Base-by-base conservation (phyloP, 2,329 filamentous ascomycete species). In the Shiraia bambusicola region DNA sequence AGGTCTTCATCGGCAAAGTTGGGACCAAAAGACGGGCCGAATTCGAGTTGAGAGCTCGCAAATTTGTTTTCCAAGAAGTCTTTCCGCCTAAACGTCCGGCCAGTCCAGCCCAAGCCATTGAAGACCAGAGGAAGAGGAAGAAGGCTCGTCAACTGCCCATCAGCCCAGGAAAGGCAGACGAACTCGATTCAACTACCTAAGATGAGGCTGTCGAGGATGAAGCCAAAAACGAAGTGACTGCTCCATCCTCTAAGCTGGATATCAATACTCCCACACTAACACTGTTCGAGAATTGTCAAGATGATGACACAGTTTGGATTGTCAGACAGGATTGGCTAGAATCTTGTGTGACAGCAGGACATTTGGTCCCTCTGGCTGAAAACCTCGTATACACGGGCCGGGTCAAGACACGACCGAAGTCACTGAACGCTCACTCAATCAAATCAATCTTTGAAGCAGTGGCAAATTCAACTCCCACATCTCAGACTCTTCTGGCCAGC, bases 1-100 rank as follows among this genome's bases (percentile, higher is more conserved):
- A 79, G 4, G 67, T 96, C 3, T 75, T 95, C 2, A 65, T 97
- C 22, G 89, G 87, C 2, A 88, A 83, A 52, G 77, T 95, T 25
- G 76, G 76, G 1, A 84, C 81, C 40, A 83, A 80, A 50, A 78
- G 82, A 56, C 79, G 92, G 13, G 88, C 88, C 1, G 75, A 80
- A 33, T 83, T 94, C 55, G 92, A 97, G 68, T 72, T 97, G 47
- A 78, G 88, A 38, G 77, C 80, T 6, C 77, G 81, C 32, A 83
- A 82, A 11, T 54, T 95, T 2, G 64, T 69, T 28, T 82, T 82
- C 0, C 73, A 80, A 40, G 80, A 82, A 42, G 54, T 74, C 3
- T 42, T 59, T 6, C 42, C 50, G 30, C 54, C 36, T 2, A 62
- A 61, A 42, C 47, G 51, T 13, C 28, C 38, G 15, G 34, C 38